Evolutionary conservation across 2,329 filamentous ascomycete species (phyloP), one percentile per base, ranked within the genome.

Genomic region (Septoria linicola): DNA sequence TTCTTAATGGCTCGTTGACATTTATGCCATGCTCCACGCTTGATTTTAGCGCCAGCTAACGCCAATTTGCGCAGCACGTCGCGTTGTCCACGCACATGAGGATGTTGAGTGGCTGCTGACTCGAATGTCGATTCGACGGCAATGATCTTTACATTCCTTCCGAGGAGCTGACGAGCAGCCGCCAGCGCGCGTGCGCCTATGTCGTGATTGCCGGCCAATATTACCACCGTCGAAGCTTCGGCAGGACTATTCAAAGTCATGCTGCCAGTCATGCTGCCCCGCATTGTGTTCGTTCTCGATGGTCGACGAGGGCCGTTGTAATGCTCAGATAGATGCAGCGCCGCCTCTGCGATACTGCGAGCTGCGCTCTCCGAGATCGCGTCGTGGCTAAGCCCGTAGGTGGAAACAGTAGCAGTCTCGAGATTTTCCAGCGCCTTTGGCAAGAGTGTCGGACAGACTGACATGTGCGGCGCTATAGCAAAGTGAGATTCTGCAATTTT

Each of bases 191-290:
- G 81, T 31, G 88, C 85, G 32, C 92, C 91, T 1, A 86, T 90
- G 59, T 89, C 89, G 70, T 96, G 92, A 69, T 96, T 97, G n/a
- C 93, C 92, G 0, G 89, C 91, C n/a, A 97, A 77, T 5, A 97
- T 82, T 17, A 95, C 83, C 42, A 85, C 76, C 5, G 82, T 79
- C 0, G 80, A 78, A 4, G 49, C 47, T 21, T 56, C 54, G 21
- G 37, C 70, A 31, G 76, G 72, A 41, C 74, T 71, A 43, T 72
- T 75, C 41, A 67, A 77, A 40, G 73, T 80, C 40, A 78, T 77
- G 69, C 74, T 82, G 66, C 78, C 80, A 42, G 77, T 83, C 52
- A 76, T 74, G 69, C 59, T 76, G 70, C 39, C 95, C 74, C 8
- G 88, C 81, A 42, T 76, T 79, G 62, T 58, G 47, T 64, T 66